These are phyloP conservation scores for Citrullus colocynthis DNA, from an alignment of 306 rosid genomes.

Conservation along the genomic window DNA sequence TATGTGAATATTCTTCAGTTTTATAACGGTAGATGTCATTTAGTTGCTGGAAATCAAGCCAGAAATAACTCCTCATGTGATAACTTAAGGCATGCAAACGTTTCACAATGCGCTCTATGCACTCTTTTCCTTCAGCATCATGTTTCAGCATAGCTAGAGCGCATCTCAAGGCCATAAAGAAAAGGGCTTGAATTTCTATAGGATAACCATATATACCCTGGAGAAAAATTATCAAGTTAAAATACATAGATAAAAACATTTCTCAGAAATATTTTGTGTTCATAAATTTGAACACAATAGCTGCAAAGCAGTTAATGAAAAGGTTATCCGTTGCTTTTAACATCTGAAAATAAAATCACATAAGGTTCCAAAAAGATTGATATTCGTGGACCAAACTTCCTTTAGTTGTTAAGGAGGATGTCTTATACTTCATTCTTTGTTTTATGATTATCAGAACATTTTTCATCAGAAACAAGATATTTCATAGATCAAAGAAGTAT, in stretches of 20 bases:
- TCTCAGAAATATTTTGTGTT: background rate
- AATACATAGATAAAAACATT: background rate
- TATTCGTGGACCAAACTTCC: background rate
- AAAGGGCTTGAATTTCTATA: slow-evolving; percentile 17
- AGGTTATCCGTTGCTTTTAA: background rate
- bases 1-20: slow-evolving; percentile 15
- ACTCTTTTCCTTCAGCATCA: slow-evolving; percentile 17
- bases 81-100: slow-evolving; percentile 15
- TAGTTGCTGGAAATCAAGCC: slow-evolving; percentile 15
- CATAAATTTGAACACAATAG: background rate
- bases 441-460: background rate
- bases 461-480: background rate
- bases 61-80: slow-evolving; percentile 16
- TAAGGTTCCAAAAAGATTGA: background rate
- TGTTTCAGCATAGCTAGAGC: slow-evolving; percentile 13
- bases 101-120: slow-evolving; percentile 13
- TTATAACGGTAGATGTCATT: slow-evolving; percentile 17
- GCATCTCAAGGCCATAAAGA: slow-evolving; percentile 13
- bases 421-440: background rate
- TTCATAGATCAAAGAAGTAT: background rate
- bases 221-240: background rate
- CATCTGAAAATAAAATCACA: background rate
- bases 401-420: background rate
- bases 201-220: slow-evolving; percentile 18
- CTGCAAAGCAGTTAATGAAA: background rate